These are phyloP conservation scores for Cetraspora pellucida DNA, from an alignment of 192 early-diverging fungal species.

Conservation along the genomic window DNA sequence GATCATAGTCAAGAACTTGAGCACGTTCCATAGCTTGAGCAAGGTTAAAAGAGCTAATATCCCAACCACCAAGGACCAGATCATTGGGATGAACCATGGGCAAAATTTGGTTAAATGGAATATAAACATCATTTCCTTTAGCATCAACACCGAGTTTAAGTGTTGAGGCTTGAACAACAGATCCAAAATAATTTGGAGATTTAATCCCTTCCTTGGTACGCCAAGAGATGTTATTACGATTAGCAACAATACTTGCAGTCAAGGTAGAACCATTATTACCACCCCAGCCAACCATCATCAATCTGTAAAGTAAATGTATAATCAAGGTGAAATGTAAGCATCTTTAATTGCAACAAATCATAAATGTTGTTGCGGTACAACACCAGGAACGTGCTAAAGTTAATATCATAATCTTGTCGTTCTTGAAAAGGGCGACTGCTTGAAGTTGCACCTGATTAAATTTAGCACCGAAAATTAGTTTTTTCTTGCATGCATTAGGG, in stretches of 20 bases:
- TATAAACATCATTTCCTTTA: constrained; percentile 84
- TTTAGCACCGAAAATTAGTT: no score
- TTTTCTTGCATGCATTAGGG: no score
- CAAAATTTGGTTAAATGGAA: constrained; percentile 91
- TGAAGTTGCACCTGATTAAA: no score
- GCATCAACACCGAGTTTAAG: constrained; percentile 89
- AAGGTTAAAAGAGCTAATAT: constrained; percentile 86
- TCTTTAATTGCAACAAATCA: not conserved
- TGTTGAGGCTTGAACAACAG: constrained; percentile 94
- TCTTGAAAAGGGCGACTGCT: no score
- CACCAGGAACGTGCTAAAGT: no score
- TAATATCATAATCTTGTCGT: no score
- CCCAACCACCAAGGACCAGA: constrained; percentile 98
- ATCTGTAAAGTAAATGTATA: constrained; percentile 46
- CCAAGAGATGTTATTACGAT: constrained; percentile 87
- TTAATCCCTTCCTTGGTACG: constrained; percentile 92
- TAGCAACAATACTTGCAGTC: constrained; percentile 95
- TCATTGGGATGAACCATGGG: constrained; percentile 98
- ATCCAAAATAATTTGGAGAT: constrained; percentile 95
- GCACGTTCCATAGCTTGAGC: constrained; percentile 93
- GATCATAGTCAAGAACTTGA: constrained; percentile 93
- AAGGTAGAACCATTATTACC: constrained; percentile 99
- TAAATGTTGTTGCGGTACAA: no score
- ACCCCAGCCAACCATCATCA: constrained; percentile 99
- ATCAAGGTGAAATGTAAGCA: not conserved